Base-by-base conservation (phyloP, 2,329 filamentous ascomycete genomes). In the Escovopsis sp. region DNA sequence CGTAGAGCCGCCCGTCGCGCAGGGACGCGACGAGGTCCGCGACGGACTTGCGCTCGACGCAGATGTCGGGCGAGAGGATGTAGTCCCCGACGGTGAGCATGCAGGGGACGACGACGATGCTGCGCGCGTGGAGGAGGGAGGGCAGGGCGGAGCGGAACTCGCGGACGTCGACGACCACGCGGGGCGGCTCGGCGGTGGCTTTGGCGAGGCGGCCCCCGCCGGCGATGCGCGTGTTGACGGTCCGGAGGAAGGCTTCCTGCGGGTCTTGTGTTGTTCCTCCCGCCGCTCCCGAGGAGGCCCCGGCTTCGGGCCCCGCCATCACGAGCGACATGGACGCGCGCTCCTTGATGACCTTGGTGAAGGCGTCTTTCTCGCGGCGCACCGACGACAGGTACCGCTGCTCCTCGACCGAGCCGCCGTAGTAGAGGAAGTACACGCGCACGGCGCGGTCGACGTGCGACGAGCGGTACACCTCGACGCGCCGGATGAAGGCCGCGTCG, bases 81-180 rank as follows among this genome's bases (percentile, higher is more conserved):
- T 98, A 98, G 61, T 98, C 90, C 43, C 85, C 90, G 0, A 98
- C 88, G 1, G 88, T 98, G 40, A 98, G 65, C 73, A 93, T 92
- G 58, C 88, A 94, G 2, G 90, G 90, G 0, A 96, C 79, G 30
- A 96, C 76, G 25, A 86, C 66, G 64, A 94, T 88, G 47, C 75
- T 83, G 35, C 84, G 79, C 1, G 83, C 90, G 54, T 98, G 88
- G 2, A 96, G 68, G 4, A 98, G 70, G 2, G 86, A 94, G 0
- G 90, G 88, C 0, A 98, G 68, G 1, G 83, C 87, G 23, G 87
- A 94, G 43, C 90, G 76, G 54, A 98, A 96, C 57, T 98, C 90
- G 51, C 90, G 84, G 21, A 96, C 84, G 48, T 98, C 90, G 29
- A 96, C 86, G 3, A 98, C 82, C 0, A 96, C 83, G 18, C 86